Conservation (phyloP, 768 basidiomycete genomes). For the Chalciporus piperatus region DNA sequence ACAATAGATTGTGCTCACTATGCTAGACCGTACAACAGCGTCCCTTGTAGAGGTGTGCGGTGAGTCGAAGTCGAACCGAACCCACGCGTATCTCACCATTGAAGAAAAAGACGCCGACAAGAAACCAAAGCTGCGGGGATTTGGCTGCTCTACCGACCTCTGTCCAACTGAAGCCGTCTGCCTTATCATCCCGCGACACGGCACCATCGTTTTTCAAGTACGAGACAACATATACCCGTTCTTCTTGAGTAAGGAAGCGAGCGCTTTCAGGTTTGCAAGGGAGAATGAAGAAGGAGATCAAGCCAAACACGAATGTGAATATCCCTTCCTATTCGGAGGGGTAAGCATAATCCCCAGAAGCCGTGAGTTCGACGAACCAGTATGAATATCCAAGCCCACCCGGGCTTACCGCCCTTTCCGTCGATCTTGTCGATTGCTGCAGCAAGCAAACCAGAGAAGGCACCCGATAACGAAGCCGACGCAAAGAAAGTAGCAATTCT, state of each 20-base stretch:
- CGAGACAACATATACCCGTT: conserved; percentile 45
- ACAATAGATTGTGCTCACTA: conserved; percentile 18
- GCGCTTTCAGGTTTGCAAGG: conserved; percentile 43
- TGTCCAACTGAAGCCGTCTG: conserved; percentile 52
- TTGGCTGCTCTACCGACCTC: conserved; percentile 50
- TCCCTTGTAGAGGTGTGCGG: conserved; percentile 10
- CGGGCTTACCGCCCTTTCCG: conserved; percentile 46
- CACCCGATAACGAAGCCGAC: conserved; percentile 51
- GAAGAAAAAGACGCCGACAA: conserved; percentile 51
- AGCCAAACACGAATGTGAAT: conserved; percentile 60
- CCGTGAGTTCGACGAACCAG: conserved; percentile 29
- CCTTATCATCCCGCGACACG: conserved; percentile 39
- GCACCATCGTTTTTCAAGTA: conserved; percentile 25
- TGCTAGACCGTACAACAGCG: conserved; percentile 13
- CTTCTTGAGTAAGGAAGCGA: conserved; percentile 48
- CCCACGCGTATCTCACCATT: conserved; percentile 36
- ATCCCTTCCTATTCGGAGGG: conserved; percentile 47
- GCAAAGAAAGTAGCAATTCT: conserved; percentile 41
- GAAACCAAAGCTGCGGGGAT: conserved; percentile 54
- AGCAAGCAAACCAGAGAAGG: conserved; percentile 65
- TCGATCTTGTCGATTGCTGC: conserved; percentile 58
- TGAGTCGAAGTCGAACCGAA: not conserved
- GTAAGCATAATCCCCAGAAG: not conserved
- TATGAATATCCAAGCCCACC: conserved; percentile 65
- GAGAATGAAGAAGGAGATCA: conserved; percentile 41